A percentile compares a stretch with the other conserved stretches of the same genome.
Conservation (phyloP, 441 rosid genomes). For the Iberis amara region DNA sequence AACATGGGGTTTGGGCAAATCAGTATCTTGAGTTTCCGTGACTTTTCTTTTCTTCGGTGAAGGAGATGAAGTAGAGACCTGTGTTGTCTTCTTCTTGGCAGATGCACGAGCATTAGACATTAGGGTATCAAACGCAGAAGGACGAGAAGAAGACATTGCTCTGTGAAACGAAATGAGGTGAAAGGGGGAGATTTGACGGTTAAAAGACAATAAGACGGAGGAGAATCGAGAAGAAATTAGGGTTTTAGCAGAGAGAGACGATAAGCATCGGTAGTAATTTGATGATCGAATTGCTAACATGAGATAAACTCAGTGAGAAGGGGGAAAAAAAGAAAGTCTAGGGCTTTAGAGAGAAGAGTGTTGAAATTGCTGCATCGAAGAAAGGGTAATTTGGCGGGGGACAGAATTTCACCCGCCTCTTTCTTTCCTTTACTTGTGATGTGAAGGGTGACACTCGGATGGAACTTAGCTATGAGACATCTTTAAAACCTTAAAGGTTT, state of each 20-base stretch:
- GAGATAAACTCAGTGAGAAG: too few species aligned
- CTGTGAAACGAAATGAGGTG: slow-evolving; percentile 20
- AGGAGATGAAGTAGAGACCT: slow-evolving; percentile 27
- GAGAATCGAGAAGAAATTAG: slow-evolving; percentile 10
- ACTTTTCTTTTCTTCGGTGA: slow-evolving; percentile 58
- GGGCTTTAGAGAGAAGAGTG: neutral
- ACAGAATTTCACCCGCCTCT: too few species aligned
- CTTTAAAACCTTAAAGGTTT: too few species aligned
- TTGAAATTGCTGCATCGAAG: neutral
- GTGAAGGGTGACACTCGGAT: too few species aligned
- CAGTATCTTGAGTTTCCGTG: slow-evolving; percentile 24
- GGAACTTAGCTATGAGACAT: too few species aligned
- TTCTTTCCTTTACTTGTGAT: too few species aligned
- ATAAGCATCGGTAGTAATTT: slow-evolving; percentile 22
- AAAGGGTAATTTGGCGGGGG: neutral
- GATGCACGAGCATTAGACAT: slow-evolving; percentile 79
- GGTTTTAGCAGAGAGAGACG: slow-evolving; percentile 15
- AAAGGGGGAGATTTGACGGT: slow-evolving; percentile 16
- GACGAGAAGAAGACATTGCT: slow-evolving; percentile 63
- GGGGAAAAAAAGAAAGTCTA: neutral
- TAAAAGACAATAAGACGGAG: slow-evolving; percentile 10
- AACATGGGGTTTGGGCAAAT: slow-evolving; percentile 20
- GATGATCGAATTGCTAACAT: slow-evolving; percentile 40
- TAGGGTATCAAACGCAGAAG: slow-evolving; percentile 75
- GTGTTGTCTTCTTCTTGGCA: slow-evolving; percentile 40